Percentiles rank a stretch among this genome's conserved stretches.
These are phyloP conservation scores for Sporothrix pallida DNA, from an alignment of 2,329 filamentous ascomycete species.

Conservation along the genomic window DNA sequence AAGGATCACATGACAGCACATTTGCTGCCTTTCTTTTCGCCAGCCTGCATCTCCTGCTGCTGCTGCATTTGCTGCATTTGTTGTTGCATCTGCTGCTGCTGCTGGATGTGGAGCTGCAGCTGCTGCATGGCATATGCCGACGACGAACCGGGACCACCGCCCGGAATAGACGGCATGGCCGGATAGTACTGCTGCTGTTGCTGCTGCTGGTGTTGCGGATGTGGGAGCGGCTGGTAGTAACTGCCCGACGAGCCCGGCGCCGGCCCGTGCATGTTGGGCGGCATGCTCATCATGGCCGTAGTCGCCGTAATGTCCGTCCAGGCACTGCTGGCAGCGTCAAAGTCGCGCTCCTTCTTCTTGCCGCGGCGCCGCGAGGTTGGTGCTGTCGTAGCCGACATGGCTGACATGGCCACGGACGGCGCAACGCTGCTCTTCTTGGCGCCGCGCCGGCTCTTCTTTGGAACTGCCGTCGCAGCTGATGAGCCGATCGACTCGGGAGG, in stretches of 20 bases:
- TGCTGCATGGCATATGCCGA: conserved; percentile 38
- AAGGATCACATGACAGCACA: conserved; percentile 37
- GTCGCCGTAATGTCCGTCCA: conserved; percentile 59
- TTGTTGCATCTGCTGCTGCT: conserved; percentile 29
- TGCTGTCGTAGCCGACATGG: not conserved
- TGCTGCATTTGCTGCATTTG: conserved; percentile 26
- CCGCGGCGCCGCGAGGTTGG: conserved; percentile 4
- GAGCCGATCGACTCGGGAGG: conserved; percentile 33
- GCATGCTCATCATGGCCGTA: conserved; percentile 20
- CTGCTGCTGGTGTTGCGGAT: conserved; percentile 8
- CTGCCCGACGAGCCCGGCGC: conserved; percentile 18
- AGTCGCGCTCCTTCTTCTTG: conserved; percentile 33
- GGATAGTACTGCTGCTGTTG: conserved; percentile 28
- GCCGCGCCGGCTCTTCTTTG: conserved; percentile 17
- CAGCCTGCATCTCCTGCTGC: conserved; percentile 20
- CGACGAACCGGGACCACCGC: conserved; percentile 33
- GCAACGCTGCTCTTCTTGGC: not conserved
- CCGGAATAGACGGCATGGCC: conserved; percentile 33
- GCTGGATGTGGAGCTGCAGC: conserved; percentile 35
- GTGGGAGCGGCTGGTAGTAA: conserved; percentile 4
- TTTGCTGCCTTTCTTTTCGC: conserved; percentile 31
- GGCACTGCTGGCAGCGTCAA: conserved; percentile 37
- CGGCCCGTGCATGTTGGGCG: conserved; percentile 12
- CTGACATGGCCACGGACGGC: not conserved
- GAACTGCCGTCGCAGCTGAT: conserved; percentile 18